These are phyloP conservation scores for Penicillium pancosmium DNA, from an alignment of 495 filamentous ascomycete genomes.

Conservation along the genomic window DNA sequence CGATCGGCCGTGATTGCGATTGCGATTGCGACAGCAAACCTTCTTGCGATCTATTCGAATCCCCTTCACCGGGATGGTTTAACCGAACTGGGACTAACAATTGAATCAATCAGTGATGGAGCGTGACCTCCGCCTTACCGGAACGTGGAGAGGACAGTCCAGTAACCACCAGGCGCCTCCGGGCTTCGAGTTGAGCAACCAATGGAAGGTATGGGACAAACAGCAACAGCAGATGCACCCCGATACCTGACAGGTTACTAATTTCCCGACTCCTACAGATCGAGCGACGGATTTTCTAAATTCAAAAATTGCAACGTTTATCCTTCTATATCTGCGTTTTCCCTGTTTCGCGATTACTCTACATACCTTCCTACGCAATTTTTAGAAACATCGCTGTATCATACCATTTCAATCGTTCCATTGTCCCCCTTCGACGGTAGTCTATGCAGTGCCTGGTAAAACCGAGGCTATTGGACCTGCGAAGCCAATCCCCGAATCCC, in stretches of 20 bases:
- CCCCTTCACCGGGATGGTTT: neutral
- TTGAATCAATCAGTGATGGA: constrained; percentile 84
- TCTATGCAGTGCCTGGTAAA: neutral
- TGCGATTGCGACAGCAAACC: neutral
- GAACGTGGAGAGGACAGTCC: constrained; percentile 80
- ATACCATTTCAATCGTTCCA: constrained; percentile 21
- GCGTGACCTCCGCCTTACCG: constrained; percentile 87
- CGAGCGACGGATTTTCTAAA: constrained; percentile 47
- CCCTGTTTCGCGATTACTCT: constrained; percentile 21
- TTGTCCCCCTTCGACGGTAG: constrained; percentile 9
- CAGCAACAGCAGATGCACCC: neutral
- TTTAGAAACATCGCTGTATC: constrained; percentile 30
- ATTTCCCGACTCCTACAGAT: constrained; percentile 28
- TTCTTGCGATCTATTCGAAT: neutral
- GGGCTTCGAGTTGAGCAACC: constrained; percentile 93
- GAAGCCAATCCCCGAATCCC: constrained; percentile 53
- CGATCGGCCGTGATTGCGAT: neutral
- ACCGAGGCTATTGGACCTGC: constrained; percentile 40
- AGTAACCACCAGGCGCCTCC: constrained; percentile 76
- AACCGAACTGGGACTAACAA: neutral
- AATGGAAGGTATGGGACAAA: constrained; percentile 73
- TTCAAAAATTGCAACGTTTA: constrained; percentile 28
- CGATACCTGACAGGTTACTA: constrained; percentile 8
- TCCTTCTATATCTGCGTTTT: constrained; percentile 29
- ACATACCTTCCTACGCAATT: constrained; percentile 34